Conservation (phyloP, 768 basidiomycete genomes). For the Boletus sensibilis region DNA sequence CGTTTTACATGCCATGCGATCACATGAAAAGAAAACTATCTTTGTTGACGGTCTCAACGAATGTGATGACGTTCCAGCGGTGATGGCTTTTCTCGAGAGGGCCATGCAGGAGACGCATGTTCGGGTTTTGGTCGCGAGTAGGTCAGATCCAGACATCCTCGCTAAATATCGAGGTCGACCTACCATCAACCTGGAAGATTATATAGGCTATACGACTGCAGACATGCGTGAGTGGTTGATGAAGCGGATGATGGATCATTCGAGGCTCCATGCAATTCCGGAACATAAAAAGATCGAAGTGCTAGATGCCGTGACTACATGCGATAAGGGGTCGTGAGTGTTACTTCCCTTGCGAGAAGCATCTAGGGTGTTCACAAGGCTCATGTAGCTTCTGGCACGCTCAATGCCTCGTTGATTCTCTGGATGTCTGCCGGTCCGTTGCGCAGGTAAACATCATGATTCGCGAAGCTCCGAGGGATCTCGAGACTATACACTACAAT, state of each 20-base stretch:
- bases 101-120: constrained; percentile 22
- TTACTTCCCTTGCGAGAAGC: background rate
- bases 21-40: constrained; percentile 21
- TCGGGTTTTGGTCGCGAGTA: constrained; percentile 24
- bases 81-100: constrained; percentile 26
- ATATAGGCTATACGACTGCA: constrained; percentile 16
- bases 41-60: constrained; percentile 29
- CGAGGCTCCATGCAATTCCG: constrained; percentile 24
- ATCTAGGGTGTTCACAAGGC: background rate
- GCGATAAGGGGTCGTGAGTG: constrained; percentile 23
- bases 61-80: constrained; percentile 20
- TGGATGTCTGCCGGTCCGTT: constrained; percentile 27
- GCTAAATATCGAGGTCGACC: constrained; percentile 18
- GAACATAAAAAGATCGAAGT: constrained; percentile 23
- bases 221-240: constrained; percentile 28
- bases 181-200: constrained; percentile 23
- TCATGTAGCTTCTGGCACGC: constrained; percentile 27
- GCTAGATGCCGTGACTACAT: constrained; percentile 12
- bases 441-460: constrained; percentile 24
- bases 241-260: constrained; percentile 26
- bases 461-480: constrained; percentile 16
- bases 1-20: constrained; percentile 23
- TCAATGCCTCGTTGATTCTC: constrained; percentile 29
- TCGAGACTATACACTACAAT: constrained; percentile 22
- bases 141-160: constrained; percentile 21